phyloP scores from a whole-genome alignment of 2,329 filamentous ascomycete genomes.

The Aspergillus ibericus region DNA sequence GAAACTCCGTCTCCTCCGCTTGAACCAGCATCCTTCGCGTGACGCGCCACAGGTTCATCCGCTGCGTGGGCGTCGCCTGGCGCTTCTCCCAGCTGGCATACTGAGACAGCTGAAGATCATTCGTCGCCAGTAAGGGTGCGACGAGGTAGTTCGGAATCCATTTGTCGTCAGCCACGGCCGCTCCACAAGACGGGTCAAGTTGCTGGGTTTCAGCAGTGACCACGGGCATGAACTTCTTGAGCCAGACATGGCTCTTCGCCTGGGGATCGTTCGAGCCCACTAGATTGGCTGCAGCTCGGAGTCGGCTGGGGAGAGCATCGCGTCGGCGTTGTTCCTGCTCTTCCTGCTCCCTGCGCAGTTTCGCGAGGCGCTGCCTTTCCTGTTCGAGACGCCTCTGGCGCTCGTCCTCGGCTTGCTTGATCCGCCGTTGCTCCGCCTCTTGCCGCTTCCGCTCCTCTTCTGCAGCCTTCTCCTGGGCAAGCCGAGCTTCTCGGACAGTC shows the following conservation, averaged over 20 bases:
- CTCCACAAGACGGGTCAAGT: slow-evolving; percentile 41
- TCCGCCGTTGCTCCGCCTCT: slow-evolving; percentile 44
- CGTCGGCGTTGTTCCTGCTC: slow-evolving; percentile 49
- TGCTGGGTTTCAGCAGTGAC: slow-evolving; percentile 46
- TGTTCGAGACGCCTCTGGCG: slow-evolving; percentile 44
- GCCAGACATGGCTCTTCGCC: slow-evolving; percentile 45
- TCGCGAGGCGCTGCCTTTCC: slow-evolving; percentile 44
- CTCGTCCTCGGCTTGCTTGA: slow-evolving; percentile 49
- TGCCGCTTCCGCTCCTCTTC: slow-evolving; percentile 45
- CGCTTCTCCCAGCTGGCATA: slow-evolving; percentile 51
- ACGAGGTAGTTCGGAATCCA: slow-evolving; percentile 53
- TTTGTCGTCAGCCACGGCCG: slow-evolving; percentile 42
- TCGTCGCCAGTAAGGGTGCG: slow-evolving; percentile 50
- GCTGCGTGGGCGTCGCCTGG: slow-evolving; percentile 43
- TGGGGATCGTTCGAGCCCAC: slow-evolving; percentile 45
- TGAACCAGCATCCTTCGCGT: slow-evolving; percentile 48
- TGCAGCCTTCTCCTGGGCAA: slow-evolving; percentile 43
- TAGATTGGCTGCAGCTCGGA: slow-evolving; percentile 47
- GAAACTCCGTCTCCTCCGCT: slow-evolving; percentile 39
- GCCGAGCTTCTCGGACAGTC: slow-evolving; percentile 33
- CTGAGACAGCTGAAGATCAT: slow-evolving; percentile 51
- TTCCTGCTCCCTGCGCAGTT: slow-evolving; percentile 45
- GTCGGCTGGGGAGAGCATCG: slow-evolving; percentile 47
- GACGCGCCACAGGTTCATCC: slow-evolving; percentile 50
- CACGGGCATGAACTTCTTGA: slow-evolving; percentile 49